These are phyloP conservation scores for Cercospora citrullina DNA, from an alignment of 2,329 filamentous ascomycete species.

Conservation along the genomic window DNA sequence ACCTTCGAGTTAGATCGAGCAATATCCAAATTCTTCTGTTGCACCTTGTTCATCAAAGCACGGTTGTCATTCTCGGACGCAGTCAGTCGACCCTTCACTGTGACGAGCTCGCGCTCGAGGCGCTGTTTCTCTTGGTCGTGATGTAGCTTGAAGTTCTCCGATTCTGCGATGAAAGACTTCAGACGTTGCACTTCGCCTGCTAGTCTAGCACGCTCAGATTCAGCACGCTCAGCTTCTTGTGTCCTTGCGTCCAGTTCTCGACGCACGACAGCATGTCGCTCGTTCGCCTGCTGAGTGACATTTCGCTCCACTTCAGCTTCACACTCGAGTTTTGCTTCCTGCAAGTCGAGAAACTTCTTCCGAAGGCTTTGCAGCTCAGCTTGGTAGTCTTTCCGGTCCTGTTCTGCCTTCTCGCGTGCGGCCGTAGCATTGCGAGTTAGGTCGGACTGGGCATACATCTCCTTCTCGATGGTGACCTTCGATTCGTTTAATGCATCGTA, in stretches of 20 bases:
- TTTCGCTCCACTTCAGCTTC: slow-evolving; percentile 78
- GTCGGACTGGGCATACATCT: slow-evolving; percentile 94
- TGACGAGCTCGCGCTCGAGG: slow-evolving; percentile 84
- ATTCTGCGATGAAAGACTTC: slow-evolving; percentile 83
- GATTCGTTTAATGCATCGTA: slow-evolving; percentile 85
- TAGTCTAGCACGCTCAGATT: slow-evolving; percentile 74
- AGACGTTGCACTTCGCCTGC: slow-evolving; percentile 80
- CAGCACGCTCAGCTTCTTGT: slow-evolving; percentile 73
- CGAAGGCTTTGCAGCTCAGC: slow-evolving; percentile 79
- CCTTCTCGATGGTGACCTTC: slow-evolving; percentile 97
- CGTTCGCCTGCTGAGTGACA: slow-evolving; percentile 73
- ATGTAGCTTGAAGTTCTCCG: slow-evolving; percentile 82
- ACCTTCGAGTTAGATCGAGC: slow-evolving; percentile 84
- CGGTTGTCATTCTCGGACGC: slow-evolving; percentile 97
- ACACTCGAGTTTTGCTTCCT: slow-evolving; percentile 80
- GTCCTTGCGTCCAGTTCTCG: slow-evolving; percentile 80
- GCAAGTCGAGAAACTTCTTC: slow-evolving; percentile 78
- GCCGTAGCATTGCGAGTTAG: slow-evolving; percentile 83
- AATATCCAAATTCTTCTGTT: slow-evolving; percentile 96
- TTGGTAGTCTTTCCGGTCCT: slow-evolving; percentile 86
- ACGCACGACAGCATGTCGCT: slow-evolving; percentile 74
- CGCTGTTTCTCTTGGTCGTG: slow-evolving; percentile 94
- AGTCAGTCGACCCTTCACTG: slow-evolving; percentile 81
- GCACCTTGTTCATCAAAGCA: slow-evolving; percentile 91
- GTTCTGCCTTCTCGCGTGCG: slow-evolving; percentile 74